These are phyloP conservation scores for Fusarium pininemorale DNA, from an alignment of 2,329 filamentous ascomycete species.

Conservation along the genomic window DNA sequence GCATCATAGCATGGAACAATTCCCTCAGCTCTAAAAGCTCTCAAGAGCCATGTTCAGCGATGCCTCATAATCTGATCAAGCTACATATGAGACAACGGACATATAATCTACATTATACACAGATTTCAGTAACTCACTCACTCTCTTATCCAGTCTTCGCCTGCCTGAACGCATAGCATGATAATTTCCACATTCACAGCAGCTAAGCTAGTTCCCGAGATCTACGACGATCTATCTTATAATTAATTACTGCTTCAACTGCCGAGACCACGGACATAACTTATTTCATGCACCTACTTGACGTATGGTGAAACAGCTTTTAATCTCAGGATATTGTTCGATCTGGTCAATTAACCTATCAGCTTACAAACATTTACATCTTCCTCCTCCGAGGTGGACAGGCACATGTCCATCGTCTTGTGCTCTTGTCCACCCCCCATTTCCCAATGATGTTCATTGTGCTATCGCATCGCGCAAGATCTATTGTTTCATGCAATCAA, in stretches of 20 bases:
- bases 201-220: conserved; percentile 22
- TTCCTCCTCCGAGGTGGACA: conserved; percentile 18
- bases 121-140: not conserved
- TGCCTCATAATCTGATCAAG: not conserved
- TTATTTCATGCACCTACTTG: not conserved
- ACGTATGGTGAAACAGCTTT: not conserved
- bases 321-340: conserved; percentile 4
- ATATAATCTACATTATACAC: not conserved
- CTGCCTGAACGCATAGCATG: not conserved
- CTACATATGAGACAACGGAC: not conserved
- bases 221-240: not conserved
- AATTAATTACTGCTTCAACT: not conserved
- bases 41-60: not conserved
- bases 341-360: conserved; percentile 33
- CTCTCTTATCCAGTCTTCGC: not conserved
- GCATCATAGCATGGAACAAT: not conserved
- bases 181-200: conserved; percentile 8
- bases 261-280: not conserved
- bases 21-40: not conserved
- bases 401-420: conserved; percentile 10
- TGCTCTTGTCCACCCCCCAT: conserved; percentile 1
- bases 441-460: conserved; percentile 4
- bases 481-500: conserved; percentile 32
- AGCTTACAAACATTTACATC: conserved; percentile 33
- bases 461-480: conserved; percentile 28